Evolutionary conservation across 768 basidiomycete species (phyloP).

Genomic region (Panaeolus papilionaceus): DNA sequence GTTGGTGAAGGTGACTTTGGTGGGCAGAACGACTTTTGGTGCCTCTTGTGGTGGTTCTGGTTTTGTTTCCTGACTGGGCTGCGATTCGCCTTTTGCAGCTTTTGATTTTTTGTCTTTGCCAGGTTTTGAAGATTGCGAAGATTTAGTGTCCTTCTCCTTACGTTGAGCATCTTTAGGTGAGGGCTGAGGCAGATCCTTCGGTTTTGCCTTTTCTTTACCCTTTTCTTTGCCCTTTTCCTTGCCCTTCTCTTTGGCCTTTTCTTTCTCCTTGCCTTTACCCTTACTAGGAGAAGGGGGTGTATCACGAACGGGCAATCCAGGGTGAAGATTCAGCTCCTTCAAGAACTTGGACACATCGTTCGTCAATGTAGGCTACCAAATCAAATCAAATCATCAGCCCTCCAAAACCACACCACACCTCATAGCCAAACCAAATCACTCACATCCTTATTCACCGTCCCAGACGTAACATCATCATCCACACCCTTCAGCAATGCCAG

Average conservation of each 20-base stretch:
- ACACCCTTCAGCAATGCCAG: slow-evolving; percentile 49
- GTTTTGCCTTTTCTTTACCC: slow-evolving; percentile 3
- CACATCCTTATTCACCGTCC: slow-evolving; percentile 40
- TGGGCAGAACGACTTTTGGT: slow-evolving; percentile 36
- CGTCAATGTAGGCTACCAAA: slow-evolving; percentile 43
- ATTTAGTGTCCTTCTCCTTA: neutral
- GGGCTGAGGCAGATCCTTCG: neutral
- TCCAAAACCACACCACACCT: neutral
- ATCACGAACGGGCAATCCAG: slow-evolving; percentile 10
- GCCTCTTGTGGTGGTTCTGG: slow-evolving; percentile 21
- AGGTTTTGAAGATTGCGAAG: neutral
- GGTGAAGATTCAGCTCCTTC: slow-evolving; percentile 42
- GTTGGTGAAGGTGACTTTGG: slow-evolving; percentile 42
- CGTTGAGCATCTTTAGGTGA: neutral
- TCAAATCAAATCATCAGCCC: slow-evolving; percentile 6
- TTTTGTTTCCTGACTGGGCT: slow-evolving; percentile 16
- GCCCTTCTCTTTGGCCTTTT: slow-evolving; percentile 20
- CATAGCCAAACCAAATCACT: slow-evolving; percentile 19
- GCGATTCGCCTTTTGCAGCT: neutral
- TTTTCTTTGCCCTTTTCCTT: slow-evolving; percentile 19
- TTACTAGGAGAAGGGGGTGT: neutral
- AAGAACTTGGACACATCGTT: slow-evolving; percentile 56
- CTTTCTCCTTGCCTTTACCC: slow-evolving; percentile 21
- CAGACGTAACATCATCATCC: slow-evolving; percentile 37
- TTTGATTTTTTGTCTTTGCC: slow-evolving; percentile 3